A percentile compares a stretch with the other conserved stretches of the same genome.
These are phyloP conservation scores for Arthrinium puccinioides DNA, from an alignment of 2,329 filamentous ascomycete genomes.

Conservation along the genomic window DNA sequence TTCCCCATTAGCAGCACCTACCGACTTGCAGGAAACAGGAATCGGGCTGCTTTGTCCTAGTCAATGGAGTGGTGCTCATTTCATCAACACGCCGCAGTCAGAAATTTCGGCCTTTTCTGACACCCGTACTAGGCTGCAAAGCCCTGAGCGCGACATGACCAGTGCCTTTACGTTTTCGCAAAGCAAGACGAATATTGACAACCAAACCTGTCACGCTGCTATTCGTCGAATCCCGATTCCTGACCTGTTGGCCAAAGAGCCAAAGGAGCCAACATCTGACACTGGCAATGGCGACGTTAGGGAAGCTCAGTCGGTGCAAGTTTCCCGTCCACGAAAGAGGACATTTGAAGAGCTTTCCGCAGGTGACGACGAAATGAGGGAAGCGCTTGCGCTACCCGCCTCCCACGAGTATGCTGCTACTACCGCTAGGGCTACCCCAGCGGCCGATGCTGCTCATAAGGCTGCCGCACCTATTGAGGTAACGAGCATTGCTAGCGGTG, in stretches of 20 bases:
- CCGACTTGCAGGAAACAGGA: too few species aligned
- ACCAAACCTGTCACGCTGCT: background rate
- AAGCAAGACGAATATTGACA: constrained; percentile 16
- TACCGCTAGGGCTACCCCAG: background rate
- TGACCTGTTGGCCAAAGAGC: constrained; percentile 19
- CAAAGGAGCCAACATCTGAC: constrained; percentile 5
- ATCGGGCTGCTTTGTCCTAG: too few species aligned
- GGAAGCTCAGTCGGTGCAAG: background rate
- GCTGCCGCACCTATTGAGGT: too few species aligned
- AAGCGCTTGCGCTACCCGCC: background rate
- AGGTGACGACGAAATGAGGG: background rate
- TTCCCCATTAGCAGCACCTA: too few species aligned
- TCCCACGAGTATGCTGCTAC: background rate
- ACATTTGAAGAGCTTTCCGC: constrained; percentile 16
- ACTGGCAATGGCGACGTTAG: background rate
- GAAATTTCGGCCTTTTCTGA: constrained; percentile 5
- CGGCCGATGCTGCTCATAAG: background rate
- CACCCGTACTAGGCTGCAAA: constrained; percentile 6
- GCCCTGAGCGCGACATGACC: constrained; percentile 22
- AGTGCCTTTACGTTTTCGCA: constrained; percentile 22
- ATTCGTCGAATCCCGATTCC: constrained; percentile 17
- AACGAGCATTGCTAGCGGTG: too few species aligned
- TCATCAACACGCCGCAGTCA: constrained; percentile 20
- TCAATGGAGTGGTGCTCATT: constrained; percentile 24
- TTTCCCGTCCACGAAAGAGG: background rate